Evolutionary conservation across 2,329 filamentous ascomycete species (phyloP), one percentile per base, ranked within the genome.

Genomic region (Cladosporium sp.): DNA sequence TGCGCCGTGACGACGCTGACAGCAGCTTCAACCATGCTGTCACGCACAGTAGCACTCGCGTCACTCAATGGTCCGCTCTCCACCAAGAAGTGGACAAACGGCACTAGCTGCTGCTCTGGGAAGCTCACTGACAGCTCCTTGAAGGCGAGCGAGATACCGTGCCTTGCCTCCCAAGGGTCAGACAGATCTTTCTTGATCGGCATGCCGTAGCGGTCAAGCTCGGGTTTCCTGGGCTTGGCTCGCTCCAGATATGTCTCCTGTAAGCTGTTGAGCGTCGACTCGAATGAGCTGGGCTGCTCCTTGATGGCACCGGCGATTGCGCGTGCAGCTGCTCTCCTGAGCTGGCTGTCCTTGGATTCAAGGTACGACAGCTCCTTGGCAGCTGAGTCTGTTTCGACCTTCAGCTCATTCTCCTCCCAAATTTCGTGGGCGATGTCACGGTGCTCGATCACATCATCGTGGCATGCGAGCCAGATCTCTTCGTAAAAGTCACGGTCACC

Each of bases 151-250:
- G 91, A 93, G 66, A 97, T 87, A 56, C 94, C 94, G 68, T 96
- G 92, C 64, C 95, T 84, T 12, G 85, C 84, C 72, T 97, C 91
- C 93, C 93, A 99, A 1, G 88, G 89, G 73, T 99, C 94, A 4
- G 88, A 83, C 10, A 91, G 78, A 64, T 97, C 90, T 69, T 88
- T 86, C 75, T 96, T 97, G 68, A 86, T 88, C 3, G 91, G 89
- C 89, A 99, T 96, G 55, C 95, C 94, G 70, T 91, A 97, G 62
- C 93, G 88, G 70, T 99, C 93, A 37, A 93, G 85, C 66, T 93
- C 86, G 10, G 91, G 90, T 47, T 88, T 83, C 59, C 88, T 86
- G 1, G 91, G 89, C 71, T 94, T 95, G 6, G 90, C 88, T 62
- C 93, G 83, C 61, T 92, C 86, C 44, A 80, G 73, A 70, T 99